Evolutionary conservation across 257 asterid species (phyloP).

Genomic region (Lycium barbarum): DNA sequence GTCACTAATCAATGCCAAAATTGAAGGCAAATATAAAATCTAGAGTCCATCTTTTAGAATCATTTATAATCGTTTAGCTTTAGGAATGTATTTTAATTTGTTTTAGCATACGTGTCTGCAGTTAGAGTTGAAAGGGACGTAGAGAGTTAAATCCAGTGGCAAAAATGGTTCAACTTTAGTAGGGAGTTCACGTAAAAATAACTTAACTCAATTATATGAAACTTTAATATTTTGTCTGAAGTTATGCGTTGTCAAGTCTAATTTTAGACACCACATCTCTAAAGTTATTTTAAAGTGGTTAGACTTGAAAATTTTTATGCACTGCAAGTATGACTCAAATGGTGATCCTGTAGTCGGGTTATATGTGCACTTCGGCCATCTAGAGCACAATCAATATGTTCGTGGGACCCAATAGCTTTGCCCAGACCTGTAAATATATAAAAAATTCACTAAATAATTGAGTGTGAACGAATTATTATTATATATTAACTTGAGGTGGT

Average conservation of each 20-base stretch:
- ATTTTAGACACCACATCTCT: neutral
- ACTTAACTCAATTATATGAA: no score
- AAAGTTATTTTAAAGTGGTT: neutral
- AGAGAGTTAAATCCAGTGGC: neutral
- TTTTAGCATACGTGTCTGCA: no score
- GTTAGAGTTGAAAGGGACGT: neutral
- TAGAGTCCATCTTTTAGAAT: neutral
- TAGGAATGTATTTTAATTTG: no score
- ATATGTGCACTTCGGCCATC: neutral
- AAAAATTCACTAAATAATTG: neutral
- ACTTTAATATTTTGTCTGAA: no score
- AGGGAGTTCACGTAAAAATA: no score
- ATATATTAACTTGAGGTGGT: neutral
- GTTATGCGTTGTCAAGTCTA: no score
- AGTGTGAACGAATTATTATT: neutral
- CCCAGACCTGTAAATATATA: no score
- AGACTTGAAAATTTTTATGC: neutral
- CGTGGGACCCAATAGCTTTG: neutral
- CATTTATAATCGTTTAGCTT: no score
- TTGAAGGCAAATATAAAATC: neutral
- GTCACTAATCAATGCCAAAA: neutral
- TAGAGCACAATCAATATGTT: neutral
- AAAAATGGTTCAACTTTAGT: no score
- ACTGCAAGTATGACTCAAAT: neutral
- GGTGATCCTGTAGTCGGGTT: neutral